Evolutionary conservation across 208 protist genomes (phyloP).

Genomic region (Herpetomonas samuelpessoai): DNA sequence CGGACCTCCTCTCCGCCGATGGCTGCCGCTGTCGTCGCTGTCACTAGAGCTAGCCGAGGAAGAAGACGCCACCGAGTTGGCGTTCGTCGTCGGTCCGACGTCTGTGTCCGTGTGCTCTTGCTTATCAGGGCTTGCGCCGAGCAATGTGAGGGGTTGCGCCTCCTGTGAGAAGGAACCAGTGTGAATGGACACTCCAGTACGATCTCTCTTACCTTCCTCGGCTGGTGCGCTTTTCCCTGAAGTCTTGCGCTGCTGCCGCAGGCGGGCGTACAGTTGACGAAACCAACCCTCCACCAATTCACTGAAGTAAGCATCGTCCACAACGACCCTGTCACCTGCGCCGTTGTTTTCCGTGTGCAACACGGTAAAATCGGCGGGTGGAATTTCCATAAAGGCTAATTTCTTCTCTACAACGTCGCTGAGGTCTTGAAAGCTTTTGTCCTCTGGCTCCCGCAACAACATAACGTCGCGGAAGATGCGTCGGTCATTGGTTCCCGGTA

Average conservation of each 20-base stretch:
- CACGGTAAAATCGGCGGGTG: constrained; percentile 44
- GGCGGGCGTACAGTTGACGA: neutral
- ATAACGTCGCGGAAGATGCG: constrained; percentile 74
- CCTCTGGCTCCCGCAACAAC: constrained; percentile 40
- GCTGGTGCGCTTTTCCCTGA: neutral
- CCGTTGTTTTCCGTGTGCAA: constrained; percentile 52
- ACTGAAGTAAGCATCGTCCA: constrained; percentile 69
- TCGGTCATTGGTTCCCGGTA: constrained; percentile 49
- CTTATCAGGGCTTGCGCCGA: neutral
- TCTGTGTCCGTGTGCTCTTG: too few relatives aligned
- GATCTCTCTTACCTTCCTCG: too few relatives aligned
- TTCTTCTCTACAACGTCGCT: constrained; percentile 66
- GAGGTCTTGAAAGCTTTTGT: constrained; percentile 53
- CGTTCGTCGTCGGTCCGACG: too few relatives aligned
- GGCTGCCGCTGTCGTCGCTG: constrained; percentile 8
- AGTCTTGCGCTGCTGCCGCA: neutral
- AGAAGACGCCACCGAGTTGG: neutral
- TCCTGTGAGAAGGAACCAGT: neutral
- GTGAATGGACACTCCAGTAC: too few relatives aligned
- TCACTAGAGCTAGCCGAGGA: neutral
- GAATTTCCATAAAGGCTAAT: constrained; percentile 74
- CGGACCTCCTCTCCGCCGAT: constrained; percentile 18
- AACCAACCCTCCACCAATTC: constrained; percentile 43
- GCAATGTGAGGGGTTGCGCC: neutral
- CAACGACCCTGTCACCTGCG: constrained; percentile 64